Evolutionary conservation across 345 rosid species (phyloP), one percentile per base, ranked within the genome.

Genomic region (Trapa bicornis): DNA sequence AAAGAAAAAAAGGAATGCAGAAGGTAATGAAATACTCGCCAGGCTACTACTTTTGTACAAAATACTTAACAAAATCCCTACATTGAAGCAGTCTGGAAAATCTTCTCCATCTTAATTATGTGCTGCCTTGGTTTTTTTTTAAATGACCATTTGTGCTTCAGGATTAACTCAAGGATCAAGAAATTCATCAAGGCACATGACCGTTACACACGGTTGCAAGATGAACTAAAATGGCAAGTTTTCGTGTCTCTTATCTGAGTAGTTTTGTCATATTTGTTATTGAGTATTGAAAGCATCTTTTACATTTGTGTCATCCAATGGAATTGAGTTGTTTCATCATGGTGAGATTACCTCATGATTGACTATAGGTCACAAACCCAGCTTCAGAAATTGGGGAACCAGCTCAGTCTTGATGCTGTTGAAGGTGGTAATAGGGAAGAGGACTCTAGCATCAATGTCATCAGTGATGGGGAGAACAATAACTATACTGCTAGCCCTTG

Each of bases 151-250:
- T 63, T 16, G 71, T 72, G 68, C 29, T 80, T 61, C 85, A 95
- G 99, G 87, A 79, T 79, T 68, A 74, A 77, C 75, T 89, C 88
- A 65, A 91, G 78, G 80, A 79, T 85, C 69, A 89, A 85, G 81
- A 95, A 86, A 78, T 87, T 89, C 69, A 76, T 87, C 70, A 86
- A 80, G 80, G 87, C 81, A 52, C 82, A 91, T 77, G 85, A 82
- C 67, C 89, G 77, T 43, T 74, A 70, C 73, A 67, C 77, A 53
- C 75, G 82, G 75, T 77, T 82, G 62, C 96, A 86, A 79, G 88
- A 85, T 47, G 96, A 95, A 69, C 71, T 87, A 67, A 87, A 82
- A 74, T 91, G 96, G 99, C 74, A 78, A 66, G 73, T 11, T 47
- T 69, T 74, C 41, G 47, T 71, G n/a, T 4, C 22, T 48, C 33